Evolutionary conservation across 257 asterid genomes (phyloP).

Genomic region (Fraxinus quadrangulata): DNA sequence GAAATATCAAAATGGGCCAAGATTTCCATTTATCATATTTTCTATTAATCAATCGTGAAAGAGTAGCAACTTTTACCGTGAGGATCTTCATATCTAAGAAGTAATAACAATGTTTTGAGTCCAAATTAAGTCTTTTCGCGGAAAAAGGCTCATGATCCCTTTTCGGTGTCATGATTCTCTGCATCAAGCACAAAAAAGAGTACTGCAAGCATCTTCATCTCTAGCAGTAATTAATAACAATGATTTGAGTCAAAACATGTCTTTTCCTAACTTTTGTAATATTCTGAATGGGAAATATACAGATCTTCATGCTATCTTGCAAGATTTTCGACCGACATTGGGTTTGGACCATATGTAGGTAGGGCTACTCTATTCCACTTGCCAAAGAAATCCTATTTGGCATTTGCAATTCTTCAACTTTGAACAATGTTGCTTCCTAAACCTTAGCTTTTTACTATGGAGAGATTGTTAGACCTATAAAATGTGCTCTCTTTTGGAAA

Average conservation of each 20-base stretch:
- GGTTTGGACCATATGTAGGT: constrained; percentile 1
- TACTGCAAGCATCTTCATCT: background rate
- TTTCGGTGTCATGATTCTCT: too few relatives aligned
- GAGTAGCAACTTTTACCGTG: background rate
- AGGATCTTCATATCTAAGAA: background rate
- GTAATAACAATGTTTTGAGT: background rate
- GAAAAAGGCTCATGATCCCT: too few relatives aligned
- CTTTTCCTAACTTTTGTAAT: background rate
- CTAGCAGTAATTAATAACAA: background rate
- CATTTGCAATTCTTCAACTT: background rate
- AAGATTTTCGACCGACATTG: background rate
- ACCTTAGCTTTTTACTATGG: background rate
- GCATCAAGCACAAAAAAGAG: background rate
- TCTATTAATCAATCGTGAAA: background rate
- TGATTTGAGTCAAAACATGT: background rate
- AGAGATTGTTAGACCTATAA: background rate
- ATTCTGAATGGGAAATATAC: background rate
- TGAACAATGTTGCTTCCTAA: background rate
- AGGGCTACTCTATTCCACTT: constrained; percentile 9
- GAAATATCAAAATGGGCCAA: background rate
- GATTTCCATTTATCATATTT: background rate
- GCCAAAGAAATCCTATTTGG: background rate
- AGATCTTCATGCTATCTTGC: background rate
- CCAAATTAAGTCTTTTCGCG: background rate
- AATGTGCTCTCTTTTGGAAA: background rate